Conservation (phyloP, 163 green algal genomes). For the Chloromonas sp. region DNA sequence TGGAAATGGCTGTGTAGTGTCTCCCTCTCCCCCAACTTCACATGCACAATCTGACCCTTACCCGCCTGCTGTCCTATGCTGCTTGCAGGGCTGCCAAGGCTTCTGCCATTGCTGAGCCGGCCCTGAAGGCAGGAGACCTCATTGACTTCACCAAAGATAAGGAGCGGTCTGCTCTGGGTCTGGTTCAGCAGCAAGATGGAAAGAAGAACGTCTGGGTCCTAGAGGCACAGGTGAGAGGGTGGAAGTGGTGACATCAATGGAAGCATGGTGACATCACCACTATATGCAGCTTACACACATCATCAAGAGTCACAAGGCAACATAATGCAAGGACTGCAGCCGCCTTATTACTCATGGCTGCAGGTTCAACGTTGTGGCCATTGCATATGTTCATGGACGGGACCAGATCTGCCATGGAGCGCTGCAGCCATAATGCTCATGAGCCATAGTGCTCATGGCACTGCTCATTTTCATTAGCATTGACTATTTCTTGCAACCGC, state of each 20-base stretch:
- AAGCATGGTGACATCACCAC: background rate
- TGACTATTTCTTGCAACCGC: background rate
- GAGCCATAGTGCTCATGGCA: background rate
- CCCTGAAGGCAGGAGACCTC: conserved; percentile 1
- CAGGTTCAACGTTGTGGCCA: background rate
- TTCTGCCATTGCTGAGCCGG: background rate
- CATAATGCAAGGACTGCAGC: background rate
- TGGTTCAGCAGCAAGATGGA: background rate
- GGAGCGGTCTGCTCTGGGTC: background rate
- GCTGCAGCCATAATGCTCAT: too few relatives aligned
- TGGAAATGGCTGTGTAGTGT: too few relatives aligned
- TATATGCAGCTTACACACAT: too few relatives aligned
- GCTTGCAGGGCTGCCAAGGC: background rate
- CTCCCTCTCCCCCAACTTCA: too few relatives aligned
- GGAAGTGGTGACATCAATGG: background rate
- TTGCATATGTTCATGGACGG: background rate
- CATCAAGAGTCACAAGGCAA: too few relatives aligned
- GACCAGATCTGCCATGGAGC: too few relatives aligned
- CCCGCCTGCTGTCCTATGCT: too few relatives aligned
- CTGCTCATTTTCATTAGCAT: background rate
- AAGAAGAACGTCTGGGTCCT: conserved; percentile 3
- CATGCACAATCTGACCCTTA: too few relatives aligned
- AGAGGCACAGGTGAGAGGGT: background rate
- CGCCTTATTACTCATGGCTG: background rate
- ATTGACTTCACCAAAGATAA: conserved; percentile 1